Evolutionary conservation across 495 filamentous ascomycete genomes (phyloP), one percentile per base, ranked within the genome.

Genomic region (Xylaria sp.): DNA sequence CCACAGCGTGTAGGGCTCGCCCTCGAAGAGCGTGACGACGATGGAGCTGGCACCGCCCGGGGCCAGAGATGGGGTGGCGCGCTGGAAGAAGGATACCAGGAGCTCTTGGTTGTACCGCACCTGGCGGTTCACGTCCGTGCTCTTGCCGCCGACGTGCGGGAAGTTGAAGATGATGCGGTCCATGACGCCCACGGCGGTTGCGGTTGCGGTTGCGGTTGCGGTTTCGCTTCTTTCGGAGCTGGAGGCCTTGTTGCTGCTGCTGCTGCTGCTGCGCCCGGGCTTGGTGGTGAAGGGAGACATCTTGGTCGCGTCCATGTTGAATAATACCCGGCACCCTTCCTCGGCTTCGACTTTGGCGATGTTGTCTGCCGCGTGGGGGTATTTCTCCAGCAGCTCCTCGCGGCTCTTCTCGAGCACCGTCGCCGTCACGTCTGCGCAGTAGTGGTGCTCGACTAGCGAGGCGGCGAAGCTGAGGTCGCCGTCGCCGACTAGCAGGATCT

Each of bases 91-190:
- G 6, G 83, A 85, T 12, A 97, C 92, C 2, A 98, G 85, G 40
- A 98, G 84, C 77, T 95, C 92, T 81, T 98, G 96, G 77, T 99
- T 98, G 73, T 90, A 86, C 43, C 96, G 89, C 15, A 98, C 94
- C 82, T 99, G 96, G 21, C 96, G 85, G 81, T 97, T 97, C 61
- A 97, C 93, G 81, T 99, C 96, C 55, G 89, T 98, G 57, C 88
- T 92, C 72, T 94, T 88, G 9, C 96, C 96, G 63, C 96, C 96
- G 2, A 97, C 91, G 81, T 99, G 96, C 58, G 96, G 96, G 81
- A 99, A 99, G 83, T 97, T 97, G 86, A 98, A 99, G 59, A 93
- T 87, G 61, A 98, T 90, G 44, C 88, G 82, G 78, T 97, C 91
- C 83, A 90, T 95, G 3, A 80, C 81, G 14, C 85, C 88, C 12